phyloP scores from a whole-genome alignment of 345 rosid genomes.

The Mangifera indica region DNA sequence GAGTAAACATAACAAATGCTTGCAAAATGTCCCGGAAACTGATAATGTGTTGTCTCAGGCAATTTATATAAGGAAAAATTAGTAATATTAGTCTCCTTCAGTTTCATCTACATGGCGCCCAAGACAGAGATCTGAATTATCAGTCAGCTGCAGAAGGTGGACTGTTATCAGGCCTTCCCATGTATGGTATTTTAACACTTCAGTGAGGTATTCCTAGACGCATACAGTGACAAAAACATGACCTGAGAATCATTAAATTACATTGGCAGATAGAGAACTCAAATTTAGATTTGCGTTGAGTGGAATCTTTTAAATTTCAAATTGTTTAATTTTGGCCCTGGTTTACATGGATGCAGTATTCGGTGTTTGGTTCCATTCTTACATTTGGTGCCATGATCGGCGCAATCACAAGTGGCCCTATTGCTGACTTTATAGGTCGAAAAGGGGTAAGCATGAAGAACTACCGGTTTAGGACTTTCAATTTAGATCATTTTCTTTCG shows the following conservation, averaged over 20 bases:
- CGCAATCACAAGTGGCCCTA: slow-evolving; percentile 80
- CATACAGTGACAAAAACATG: neutral
- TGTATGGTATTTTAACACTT: neutral
- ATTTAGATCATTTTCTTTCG: neutral
- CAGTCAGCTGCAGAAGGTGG: neutral
- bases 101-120: neutral
- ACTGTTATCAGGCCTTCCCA: neutral
- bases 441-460: slow-evolving; percentile 58
- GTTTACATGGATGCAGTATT: slow-evolving; percentile 47
- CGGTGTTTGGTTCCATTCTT: slow-evolving; percentile 80
- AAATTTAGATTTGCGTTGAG: neutral
- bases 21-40: neutral
- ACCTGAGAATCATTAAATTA: neutral
- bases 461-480: neutral
- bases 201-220: neutral
- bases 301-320: neutral
- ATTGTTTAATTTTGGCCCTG: slow-evolving; percentile 9
- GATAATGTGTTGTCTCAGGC: neutral
- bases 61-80: neutral
- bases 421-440: slow-evolving; percentile 80
- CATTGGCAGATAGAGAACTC: neutral
- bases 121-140: too few relatives aligned
- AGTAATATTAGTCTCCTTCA: neutral
- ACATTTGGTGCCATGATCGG: slow-evolving; percentile 97
- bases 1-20: neutral